Percentiles rank a stretch among this genome's conserved stretches.
phyloP scores from a whole-genome alignment of 768 basidiomycete genomes.

The Roridomyces roridus region DNA sequence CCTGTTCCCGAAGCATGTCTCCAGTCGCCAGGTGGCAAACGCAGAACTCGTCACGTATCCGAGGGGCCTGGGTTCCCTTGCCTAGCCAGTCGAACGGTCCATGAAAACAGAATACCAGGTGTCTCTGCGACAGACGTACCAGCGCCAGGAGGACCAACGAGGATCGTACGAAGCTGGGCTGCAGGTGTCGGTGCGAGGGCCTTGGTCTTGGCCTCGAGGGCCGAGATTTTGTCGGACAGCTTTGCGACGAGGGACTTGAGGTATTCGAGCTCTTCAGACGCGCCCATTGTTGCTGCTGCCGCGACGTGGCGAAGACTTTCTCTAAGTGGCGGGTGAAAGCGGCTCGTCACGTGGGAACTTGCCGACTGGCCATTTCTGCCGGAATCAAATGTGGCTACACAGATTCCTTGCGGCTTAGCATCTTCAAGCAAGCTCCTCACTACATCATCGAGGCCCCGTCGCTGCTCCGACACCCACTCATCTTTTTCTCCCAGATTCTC shows the following conservation, averaged over 20 bases:
- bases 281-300: conserved; percentile 57
- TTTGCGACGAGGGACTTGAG: conserved; percentile 92
- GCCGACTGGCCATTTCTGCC: too few relatives aligned
- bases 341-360: neutral
- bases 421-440: too few relatives aligned
- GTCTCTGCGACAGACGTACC: conserved; percentile 56
- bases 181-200: conserved; percentile 57
- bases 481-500: too few relatives aligned
- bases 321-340: conserved; percentile 17
- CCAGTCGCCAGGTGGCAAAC: conserved; percentile 99
- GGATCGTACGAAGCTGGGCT: conserved; percentile 85
- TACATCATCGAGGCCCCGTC: too few relatives aligned
- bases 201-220: conserved; percentile 77
- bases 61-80: conserved; percentile 98
- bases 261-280: conserved; percentile 86
- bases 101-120: conserved; percentile 7
- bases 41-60: conserved; percentile 90
- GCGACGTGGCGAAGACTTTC: conserved; percentile 2
- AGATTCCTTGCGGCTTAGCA: too few relatives aligned
- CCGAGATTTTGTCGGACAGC: conserved; percentile 87
- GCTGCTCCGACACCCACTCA: too few relatives aligned
- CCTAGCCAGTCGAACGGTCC: conserved; percentile 51
- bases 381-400: too few relatives aligned
- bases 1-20: conserved; percentile 97
- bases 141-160: conserved; percentile 96